Conservation (phyloP, 2,329 filamentous ascomycete genomes). For the Ophiostoma perfectum region DNA sequence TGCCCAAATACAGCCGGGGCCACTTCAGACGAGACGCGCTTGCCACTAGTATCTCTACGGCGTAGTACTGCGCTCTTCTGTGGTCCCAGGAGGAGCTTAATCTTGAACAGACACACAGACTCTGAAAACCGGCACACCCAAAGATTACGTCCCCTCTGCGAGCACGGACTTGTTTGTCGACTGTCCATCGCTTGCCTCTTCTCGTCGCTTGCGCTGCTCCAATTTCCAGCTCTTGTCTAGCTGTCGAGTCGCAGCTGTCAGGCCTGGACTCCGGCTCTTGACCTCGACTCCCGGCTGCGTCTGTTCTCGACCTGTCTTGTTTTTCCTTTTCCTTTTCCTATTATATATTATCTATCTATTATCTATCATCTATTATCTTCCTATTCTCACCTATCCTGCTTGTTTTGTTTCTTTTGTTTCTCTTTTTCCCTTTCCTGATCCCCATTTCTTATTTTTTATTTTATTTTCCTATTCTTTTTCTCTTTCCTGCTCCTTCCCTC, state of each 20-base stretch:
- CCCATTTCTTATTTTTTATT: background rate
- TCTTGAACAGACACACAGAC: constrained; percentile 18
- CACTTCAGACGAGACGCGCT: background rate
- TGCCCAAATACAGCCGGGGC: background rate
- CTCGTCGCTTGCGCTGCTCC: background rate
- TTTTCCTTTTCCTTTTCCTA: background rate
- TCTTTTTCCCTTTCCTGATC: constrained; percentile 9
- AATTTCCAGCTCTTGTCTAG: background rate
- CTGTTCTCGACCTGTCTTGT: background rate
- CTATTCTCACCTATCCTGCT: no score
- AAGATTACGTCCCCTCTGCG: constrained; percentile 18
- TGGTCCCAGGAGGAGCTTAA: constrained; percentile 21
- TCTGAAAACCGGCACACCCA: constrained; percentile 13
- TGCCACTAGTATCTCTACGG: constrained; percentile 19
- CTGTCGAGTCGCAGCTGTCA: background rate
- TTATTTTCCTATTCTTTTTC: constrained; percentile 1
- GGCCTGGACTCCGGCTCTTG: background rate
- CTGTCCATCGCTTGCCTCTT: constrained; percentile 8
- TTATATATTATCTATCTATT: background rate
- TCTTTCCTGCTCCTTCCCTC: constrained; percentile 15
- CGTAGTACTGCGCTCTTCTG: constrained; percentile 15
- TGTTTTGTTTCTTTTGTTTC: constrained; percentile 2
- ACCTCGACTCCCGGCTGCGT: background rate
- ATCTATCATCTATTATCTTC: constrained; percentile 10
- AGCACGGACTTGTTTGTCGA: background rate